Evolutionary conservation across 2,329 filamentous ascomycete species (phyloP), one percentile per base, ranked within the genome.

Genomic region (Fusarium ambrosium): DNA sequence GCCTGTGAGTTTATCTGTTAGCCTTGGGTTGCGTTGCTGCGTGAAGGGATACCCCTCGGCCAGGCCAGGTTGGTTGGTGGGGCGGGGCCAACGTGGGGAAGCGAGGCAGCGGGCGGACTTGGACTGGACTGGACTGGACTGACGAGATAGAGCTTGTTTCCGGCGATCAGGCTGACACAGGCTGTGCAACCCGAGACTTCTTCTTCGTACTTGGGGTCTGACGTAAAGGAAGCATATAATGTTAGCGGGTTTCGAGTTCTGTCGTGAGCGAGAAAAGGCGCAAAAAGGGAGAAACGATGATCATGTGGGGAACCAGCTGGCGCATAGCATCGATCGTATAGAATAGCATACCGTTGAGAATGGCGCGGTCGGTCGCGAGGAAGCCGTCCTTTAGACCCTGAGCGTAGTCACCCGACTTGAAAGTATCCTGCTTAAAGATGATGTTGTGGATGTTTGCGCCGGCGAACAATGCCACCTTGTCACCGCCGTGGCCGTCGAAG

Each of bases 111-210:
- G 64, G 72, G 69, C 64, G 68, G 68, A 94, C 41, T 43, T 41
- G 39, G 39, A 34, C 32, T 32, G 36, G 36, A 18, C 36, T 39
- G 37, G 37, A n/a, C 37, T 41, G 37, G 18, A 48, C 95, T 82
- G 90, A 99, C 97, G 81, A 97, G 92, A 86, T 93, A 98, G 83
- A 99, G 95, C 86, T 97, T 98, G 83, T 97, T 92, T 80, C 93
- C 92, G 45, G 94, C 96, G 78, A 98, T 92, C 79, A 99, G 87
- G 77, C 93, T 93, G 77, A 98, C 96, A 62, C 97, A 97, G 63
- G 97, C 95, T 73, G 97, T 99, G 87, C 97, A 99, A 76, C 97
- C 97, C 71, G 97, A 99, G 67, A 98, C 95, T 85, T 99, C 97
- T 80, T 98, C 96, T 83, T 98, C 95, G 82, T 98, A 98, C 84